A percentile compares a stretch with the other conserved stretches of the same genome.
Evolutionary conservation across 208 protist genomes (phyloP).

Genomic region (Porcisia hertigi): DNA sequence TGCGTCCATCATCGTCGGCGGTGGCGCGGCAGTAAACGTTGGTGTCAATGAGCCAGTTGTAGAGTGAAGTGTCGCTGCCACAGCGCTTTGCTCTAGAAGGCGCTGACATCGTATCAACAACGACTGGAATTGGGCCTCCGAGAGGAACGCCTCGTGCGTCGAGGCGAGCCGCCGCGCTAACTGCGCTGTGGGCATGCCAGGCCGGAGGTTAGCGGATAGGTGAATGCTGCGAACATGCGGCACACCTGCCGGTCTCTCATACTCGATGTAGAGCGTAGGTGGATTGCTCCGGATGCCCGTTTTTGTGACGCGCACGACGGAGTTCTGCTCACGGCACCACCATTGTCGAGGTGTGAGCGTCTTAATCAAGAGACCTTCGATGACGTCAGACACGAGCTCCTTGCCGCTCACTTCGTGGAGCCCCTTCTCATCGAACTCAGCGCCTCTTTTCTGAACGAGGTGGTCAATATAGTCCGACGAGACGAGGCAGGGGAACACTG

Average conservation of each 20-base stretch:
- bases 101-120: slow-evolving; percentile 69
- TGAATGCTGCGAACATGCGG: slow-evolving; percentile 41
- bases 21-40: background rate
- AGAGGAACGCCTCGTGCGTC: slow-evolving; percentile 63
- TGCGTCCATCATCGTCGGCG: background rate
- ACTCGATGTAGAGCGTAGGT: slow-evolving; percentile 61
- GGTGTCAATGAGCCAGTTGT: background rate
- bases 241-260: slow-evolving; percentile 28
- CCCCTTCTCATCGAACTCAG: slow-evolving; percentile 22
- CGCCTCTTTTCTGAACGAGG: slow-evolving; percentile 38
- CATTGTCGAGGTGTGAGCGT: slow-evolving; percentile 55
- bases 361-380: slow-evolving; percentile 50
- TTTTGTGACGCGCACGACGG: slow-evolving; percentile 15
- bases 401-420: slow-evolving; percentile 37
- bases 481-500: slow-evolving; percentile 65
- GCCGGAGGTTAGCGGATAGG: slow-evolving; percentile 32
- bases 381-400: slow-evolving; percentile 45
- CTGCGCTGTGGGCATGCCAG: slow-evolving; percentile 39
- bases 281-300: slow-evolving; percentile 50
- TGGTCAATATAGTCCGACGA: slow-evolving; percentile 29
- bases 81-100: slow-evolving; percentile 24
- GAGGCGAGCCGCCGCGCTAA: slow-evolving; percentile 53
- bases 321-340: slow-evolving; percentile 37
- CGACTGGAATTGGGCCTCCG: slow-evolving; percentile 58
- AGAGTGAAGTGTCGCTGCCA: background rate